These are phyloP conservation scores for Pseudogymnoascus verrucosus DNA, from an alignment of 2,329 filamentous ascomycete species.

Conservation along the genomic window DNA sequence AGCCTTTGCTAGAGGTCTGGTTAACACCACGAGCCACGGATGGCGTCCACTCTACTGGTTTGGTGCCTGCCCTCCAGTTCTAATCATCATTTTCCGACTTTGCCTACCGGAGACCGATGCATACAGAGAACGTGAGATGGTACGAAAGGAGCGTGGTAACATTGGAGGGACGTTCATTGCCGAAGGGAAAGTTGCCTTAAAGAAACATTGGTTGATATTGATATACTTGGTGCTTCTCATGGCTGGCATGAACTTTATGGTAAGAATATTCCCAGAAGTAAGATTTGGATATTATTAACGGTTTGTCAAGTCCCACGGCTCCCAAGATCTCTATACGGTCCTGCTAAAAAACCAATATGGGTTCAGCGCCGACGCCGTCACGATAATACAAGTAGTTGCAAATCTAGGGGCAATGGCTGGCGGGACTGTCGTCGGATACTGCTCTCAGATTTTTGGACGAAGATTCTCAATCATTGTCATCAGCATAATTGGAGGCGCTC, in stretches of 20 bases:
- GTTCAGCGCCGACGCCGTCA: slow-evolving; percentile 35
- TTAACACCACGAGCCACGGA: slow-evolving; percentile 64
- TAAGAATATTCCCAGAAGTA: not conserved
- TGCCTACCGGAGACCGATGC: slow-evolving; percentile 70
- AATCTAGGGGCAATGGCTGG: slow-evolving; percentile 63
- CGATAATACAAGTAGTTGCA: slow-evolving; percentile 63
- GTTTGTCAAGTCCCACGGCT: slow-evolving; percentile 24
- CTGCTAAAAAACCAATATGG: slow-evolving; percentile 49
- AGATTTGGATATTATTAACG: not conserved
- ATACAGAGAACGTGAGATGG: slow-evolving; percentile 56
- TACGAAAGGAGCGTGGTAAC: slow-evolving; percentile 50
- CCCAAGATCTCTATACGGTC: slow-evolving; percentile 50
- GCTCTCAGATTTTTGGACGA: slow-evolving; percentile 60
- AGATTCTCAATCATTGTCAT: slow-evolving; percentile 61
- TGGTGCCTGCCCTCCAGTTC: slow-evolving; percentile 64
- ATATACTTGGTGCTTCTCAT: slow-evolving; percentile 74
- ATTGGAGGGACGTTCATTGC: slow-evolving; percentile 58
- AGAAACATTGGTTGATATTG: slow-evolving; percentile 69
- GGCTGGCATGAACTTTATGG: slow-evolving; percentile 72
- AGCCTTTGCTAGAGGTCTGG: slow-evolving; percentile 44
- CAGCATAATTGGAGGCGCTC: slow-evolving; percentile 58
- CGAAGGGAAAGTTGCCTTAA: slow-evolving; percentile 68
- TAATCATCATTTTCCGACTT: slow-evolving; percentile 70
- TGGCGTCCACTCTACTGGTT: slow-evolving; percentile 87
- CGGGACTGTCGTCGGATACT: slow-evolving; percentile 58